phyloP scores from a whole-genome alignment of 2,329 filamentous ascomycete species.

The Diaporthe aspalathi region DNA sequence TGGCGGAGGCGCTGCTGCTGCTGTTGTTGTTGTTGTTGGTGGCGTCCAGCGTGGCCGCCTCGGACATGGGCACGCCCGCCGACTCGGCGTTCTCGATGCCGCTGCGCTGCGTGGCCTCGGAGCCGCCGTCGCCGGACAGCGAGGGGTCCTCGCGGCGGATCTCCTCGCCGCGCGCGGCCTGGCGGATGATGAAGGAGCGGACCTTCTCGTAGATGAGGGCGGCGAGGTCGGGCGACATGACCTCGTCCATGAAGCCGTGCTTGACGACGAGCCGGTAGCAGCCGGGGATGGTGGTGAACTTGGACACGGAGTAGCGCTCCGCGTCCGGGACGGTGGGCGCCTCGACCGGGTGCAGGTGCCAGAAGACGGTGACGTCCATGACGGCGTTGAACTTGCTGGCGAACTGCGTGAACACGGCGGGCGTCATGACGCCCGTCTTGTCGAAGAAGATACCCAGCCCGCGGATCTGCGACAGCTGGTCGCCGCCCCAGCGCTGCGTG shows the following conservation, averaged over 20 bases:
- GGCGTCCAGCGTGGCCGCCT: slow-evolving; percentile 3
- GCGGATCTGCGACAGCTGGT: slow-evolving; percentile 57
- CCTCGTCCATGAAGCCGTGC: slow-evolving; percentile 77
- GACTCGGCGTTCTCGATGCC: slow-evolving; percentile 31
- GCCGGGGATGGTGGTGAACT: slow-evolving; percentile 61
- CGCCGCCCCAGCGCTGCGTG: slow-evolving; percentile 55
- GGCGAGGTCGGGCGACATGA: slow-evolving; percentile 73
- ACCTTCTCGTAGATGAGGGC: slow-evolving; percentile 69
- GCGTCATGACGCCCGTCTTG: slow-evolving; percentile 74
- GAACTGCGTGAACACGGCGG: slow-evolving; percentile 77
- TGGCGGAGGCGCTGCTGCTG: too few relatives aligned
- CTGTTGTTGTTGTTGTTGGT: too few relatives aligned
- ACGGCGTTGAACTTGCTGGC: slow-evolving; percentile 74
- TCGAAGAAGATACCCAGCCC: slow-evolving; percentile 81
- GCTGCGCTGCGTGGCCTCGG: slow-evolving; percentile 30
- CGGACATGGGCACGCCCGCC: slow-evolving; percentile 2
- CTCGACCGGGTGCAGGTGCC: slow-evolving; percentile 74
- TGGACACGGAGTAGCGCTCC: slow-evolving; percentile 59
- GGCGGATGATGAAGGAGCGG: slow-evolving; percentile 56
- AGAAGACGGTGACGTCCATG: slow-evolving; percentile 76
- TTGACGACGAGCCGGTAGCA: slow-evolving; percentile 76
- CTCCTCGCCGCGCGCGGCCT: slow-evolving; percentile 42
- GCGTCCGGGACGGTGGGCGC: slow-evolving; percentile 63
- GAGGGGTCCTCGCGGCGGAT: slow-evolving; percentile 28
- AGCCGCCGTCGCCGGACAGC: slow-evolving; percentile 29